A percentile compares a stretch with the other conserved stretches of the same genome.
These are phyloP conservation scores for Sporisorium exsertum DNA, from an alignment of 1,284 basidiomycete species.

Conservation along the genomic window DNA sequence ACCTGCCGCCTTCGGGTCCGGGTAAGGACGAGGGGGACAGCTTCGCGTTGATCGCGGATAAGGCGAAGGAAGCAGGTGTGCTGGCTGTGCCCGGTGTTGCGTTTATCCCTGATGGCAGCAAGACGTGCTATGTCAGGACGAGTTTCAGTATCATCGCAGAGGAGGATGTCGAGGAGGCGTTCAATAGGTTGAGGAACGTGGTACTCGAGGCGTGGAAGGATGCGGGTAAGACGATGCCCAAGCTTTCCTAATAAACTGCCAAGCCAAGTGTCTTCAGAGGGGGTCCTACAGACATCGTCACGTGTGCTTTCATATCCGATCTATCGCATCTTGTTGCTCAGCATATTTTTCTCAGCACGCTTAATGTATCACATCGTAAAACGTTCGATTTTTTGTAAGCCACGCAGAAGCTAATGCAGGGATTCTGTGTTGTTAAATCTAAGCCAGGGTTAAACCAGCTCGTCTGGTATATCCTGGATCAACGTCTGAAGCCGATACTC, in stretches of 20 bases:
- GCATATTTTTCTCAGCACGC: too few relatives aligned
- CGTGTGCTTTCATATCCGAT: too few relatives aligned
- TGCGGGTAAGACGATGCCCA: constrained; percentile 36
- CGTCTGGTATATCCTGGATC: too few relatives aligned
- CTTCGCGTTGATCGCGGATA: constrained; percentile 79
- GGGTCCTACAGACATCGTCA: too few relatives aligned
- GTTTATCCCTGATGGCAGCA: constrained; percentile 62
- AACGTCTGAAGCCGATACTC: too few relatives aligned
- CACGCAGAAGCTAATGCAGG: too few relatives aligned
- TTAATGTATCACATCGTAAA: too few relatives aligned
- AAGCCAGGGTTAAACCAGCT: too few relatives aligned
- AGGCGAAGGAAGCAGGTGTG: constrained; percentile 83
- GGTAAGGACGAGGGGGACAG: constrained; percentile 75
- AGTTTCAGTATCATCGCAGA: constrained; percentile 62
- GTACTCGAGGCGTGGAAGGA: constrained; percentile 63
- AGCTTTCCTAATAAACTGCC: constrained; percentile 9
- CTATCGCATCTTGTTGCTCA: too few relatives aligned
- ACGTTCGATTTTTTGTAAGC: too few relatives aligned
- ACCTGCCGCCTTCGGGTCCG: constrained; percentile 52
- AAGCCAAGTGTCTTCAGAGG: too few relatives aligned
- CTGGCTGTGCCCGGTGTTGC: constrained; percentile 83
- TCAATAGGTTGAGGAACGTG: constrained; percentile 54
- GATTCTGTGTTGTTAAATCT: too few relatives aligned
- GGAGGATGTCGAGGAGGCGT: constrained; percentile 59
- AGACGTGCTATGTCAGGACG: constrained; percentile 60